Evolutionary conservation across 768 basidiomycete genomes (phyloP), one percentile per base, ranked within the genome.

Genomic region (Boletus bicolor): DNA sequence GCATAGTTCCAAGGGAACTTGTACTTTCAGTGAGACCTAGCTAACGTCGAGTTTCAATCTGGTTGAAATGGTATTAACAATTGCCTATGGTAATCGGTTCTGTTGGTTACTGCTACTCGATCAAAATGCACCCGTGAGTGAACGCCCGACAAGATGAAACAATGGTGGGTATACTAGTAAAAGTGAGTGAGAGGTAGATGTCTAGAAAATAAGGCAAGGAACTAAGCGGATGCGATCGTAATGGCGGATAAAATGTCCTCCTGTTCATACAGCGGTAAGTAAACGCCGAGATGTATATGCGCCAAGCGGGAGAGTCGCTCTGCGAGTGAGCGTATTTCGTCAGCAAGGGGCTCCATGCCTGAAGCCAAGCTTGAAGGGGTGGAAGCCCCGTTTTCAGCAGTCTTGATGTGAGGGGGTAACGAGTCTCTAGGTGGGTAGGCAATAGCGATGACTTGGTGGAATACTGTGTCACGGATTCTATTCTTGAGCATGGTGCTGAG

Each of bases 241-340:
- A 68, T 58, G 50, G 60, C 44, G 45, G 69, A 68, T 54, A 64
- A 51, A 60, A 67, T 53, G 58, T 79, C 82, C 57, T 84, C 79
- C 63, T 81, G 80, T 70, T 89, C 85, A 72, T 93, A 93, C 53
- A 91, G 68, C n/a, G 82, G 81, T 37, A 88, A 75, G 70, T 89
- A 92, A 49, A 89, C 84, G 59, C 84, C 81, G 50, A 90, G 76
- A 69, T 93, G 89, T 61, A 91, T 84, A 45, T 82, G 74, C 3
- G 85, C 85, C 51, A 94, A 78, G 55, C 86, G 83, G 43, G 86
- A 79, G 36, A 92, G 78, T 65, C 87, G 83, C 63, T 89, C 85
- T 30, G 82, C 82, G 47, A 94, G 79, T 17, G 80, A 76, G 34
- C 77, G 77, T 43, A 72, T 82, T 70, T 94, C 91, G 39, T 84